These are phyloP conservation scores for Ramularia collo-cygni DNA, from an alignment of 2,329 filamentous ascomycete genomes.

Conservation along the genomic window DNA sequence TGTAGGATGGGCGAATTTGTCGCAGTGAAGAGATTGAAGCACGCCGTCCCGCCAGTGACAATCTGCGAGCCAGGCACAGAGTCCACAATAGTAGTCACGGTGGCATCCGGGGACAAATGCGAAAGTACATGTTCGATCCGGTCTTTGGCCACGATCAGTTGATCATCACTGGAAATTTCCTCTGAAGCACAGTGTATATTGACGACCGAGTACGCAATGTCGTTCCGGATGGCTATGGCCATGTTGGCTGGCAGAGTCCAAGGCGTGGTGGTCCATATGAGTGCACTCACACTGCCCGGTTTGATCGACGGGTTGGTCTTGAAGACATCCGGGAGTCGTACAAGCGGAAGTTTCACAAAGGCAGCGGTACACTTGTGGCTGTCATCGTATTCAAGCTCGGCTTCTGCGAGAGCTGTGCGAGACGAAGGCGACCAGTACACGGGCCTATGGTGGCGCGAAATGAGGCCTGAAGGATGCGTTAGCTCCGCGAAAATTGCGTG, in stretches of 20 bases:
- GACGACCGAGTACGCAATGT: constrained; percentile 58
- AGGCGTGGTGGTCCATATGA: constrained; percentile 98
- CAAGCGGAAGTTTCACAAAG: constrained; percentile 72
- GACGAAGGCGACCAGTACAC: constrained; percentile 84
- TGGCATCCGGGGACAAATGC: constrained; percentile 44
- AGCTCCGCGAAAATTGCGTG: constrained; percentile 2
- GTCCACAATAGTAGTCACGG: constrained; percentile 43
- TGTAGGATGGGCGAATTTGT: constrained; percentile 62
- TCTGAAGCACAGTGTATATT: constrained; percentile 6
- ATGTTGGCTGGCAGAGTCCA: constrained; percentile 95
- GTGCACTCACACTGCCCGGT: constrained; percentile 56
- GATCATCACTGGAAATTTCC: constrained; percentile 13
- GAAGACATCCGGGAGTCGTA: constrained; percentile 40
- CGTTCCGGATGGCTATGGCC: constrained; percentile 73
- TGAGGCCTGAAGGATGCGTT: constrained; percentile 45
- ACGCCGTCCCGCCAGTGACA: constrained; percentile 35
- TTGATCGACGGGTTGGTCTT: constrained; percentile 31
- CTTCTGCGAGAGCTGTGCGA: constrained; percentile 71
- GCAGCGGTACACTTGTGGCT: constrained; percentile 64
- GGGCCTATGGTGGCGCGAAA: constrained; percentile 72
- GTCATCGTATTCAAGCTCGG: constrained; percentile 77
- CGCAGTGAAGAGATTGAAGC: constrained; percentile 29
- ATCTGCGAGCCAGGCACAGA: constrained; percentile 61
- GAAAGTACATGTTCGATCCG: constrained; percentile 55
- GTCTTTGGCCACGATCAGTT: constrained; percentile 64